Conservation (phyloP, 169 alveolate genomes). For the Plasmodium sp. region DNA sequence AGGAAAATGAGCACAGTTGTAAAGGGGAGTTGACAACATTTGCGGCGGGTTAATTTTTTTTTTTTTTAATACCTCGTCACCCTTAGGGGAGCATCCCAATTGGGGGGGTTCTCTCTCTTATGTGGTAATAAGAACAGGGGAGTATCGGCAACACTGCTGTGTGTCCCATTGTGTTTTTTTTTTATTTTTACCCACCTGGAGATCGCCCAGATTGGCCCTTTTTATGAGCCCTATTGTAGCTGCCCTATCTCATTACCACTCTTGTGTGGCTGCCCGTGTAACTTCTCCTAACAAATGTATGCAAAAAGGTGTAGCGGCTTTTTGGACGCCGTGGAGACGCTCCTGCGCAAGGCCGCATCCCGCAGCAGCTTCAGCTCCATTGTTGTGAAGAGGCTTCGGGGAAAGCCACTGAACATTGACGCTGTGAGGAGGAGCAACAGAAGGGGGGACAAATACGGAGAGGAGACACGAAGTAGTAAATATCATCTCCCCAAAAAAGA, state of each 20-base stretch:
- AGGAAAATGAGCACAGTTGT: not conserved
- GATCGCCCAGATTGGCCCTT: not conserved
- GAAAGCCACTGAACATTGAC: conserved; percentile 42
- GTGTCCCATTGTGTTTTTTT: not conserved
- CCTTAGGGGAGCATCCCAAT: too few species aligned
- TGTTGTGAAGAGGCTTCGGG: not conserved
- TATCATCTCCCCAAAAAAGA: not conserved
- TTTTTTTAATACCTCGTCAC: not conserved
- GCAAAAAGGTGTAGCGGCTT: conserved; percentile 17
- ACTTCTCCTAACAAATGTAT: not conserved
- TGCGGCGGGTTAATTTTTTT: not conserved
- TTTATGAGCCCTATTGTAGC: not conserved
- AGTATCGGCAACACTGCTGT: too few species aligned
- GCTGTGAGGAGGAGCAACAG: not conserved
- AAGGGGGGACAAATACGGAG: not conserved
- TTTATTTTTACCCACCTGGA: not conserved
- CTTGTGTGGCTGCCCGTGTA: not conserved
- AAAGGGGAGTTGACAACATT: not conserved
- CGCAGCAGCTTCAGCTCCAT: not conserved
- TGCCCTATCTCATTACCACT: not conserved
- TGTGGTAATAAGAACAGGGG: too few species aligned
- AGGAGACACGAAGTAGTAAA: not conserved
- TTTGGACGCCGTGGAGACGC: not conserved
- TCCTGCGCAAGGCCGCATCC: not conserved
- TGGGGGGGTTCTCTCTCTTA: too few species aligned